phyloP scores from a whole-genome alignment of 768 basidiomycete genomes.

The Rhodosporidiobolus sp. region DNA sequence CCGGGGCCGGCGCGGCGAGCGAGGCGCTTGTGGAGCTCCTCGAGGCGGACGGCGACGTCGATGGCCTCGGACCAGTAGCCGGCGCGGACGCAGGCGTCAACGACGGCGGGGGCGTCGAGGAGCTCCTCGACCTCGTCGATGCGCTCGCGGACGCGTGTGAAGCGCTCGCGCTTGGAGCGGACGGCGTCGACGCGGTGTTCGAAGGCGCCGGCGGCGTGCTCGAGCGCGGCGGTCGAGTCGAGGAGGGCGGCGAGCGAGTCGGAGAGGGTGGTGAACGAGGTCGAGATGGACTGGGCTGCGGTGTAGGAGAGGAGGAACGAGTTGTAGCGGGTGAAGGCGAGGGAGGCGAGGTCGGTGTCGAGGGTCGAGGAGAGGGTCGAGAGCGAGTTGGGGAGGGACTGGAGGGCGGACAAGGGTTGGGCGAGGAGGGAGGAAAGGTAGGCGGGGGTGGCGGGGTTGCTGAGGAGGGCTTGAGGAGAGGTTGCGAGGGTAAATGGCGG shows the following conservation, averaged over 20 bases:
- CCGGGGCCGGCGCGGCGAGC: not conserved
- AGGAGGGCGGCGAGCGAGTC: slow-evolving; percentile 30
- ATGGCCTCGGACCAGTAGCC: slow-evolving; percentile 90
- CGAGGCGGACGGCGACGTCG: slow-evolving; percentile 58
- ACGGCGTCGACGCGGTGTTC: slow-evolving; percentile 6
- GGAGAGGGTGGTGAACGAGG: slow-evolving; percentile 32
- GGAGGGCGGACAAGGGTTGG: slow-evolving; percentile 20
- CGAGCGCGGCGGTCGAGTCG: slow-evolving; percentile 32
- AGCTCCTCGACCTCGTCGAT: slow-evolving; percentile 89
- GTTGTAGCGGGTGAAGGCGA: slow-evolving; percentile 42
- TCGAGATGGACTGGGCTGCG: slow-evolving; percentile 27
- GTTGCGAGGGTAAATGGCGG: slow-evolving; percentile 1
- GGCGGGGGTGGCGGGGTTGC: not conserved
- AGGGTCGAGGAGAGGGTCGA: slow-evolving; percentile 28
- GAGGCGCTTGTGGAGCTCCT: slow-evolving; percentile 29
- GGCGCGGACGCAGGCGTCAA: slow-evolving; percentile 89
- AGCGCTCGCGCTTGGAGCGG: slow-evolving; percentile 26
- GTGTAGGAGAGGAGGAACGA: slow-evolving; percentile 40
- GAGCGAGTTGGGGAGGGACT: slow-evolving; percentile 23
- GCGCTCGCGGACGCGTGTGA: slow-evolving; percentile 79
- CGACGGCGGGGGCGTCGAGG: slow-evolving; percentile 81
- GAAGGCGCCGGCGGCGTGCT: slow-evolving; percentile 20
- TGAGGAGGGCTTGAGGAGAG: not conserved
- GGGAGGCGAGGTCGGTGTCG: slow-evolving; percentile 41
- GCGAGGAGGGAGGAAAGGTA: slow-evolving; percentile 34